These are phyloP conservation scores for Phytophthora rubi DNA, from an alignment of 352 stramenopile species.

Conservation along the genomic window DNA sequence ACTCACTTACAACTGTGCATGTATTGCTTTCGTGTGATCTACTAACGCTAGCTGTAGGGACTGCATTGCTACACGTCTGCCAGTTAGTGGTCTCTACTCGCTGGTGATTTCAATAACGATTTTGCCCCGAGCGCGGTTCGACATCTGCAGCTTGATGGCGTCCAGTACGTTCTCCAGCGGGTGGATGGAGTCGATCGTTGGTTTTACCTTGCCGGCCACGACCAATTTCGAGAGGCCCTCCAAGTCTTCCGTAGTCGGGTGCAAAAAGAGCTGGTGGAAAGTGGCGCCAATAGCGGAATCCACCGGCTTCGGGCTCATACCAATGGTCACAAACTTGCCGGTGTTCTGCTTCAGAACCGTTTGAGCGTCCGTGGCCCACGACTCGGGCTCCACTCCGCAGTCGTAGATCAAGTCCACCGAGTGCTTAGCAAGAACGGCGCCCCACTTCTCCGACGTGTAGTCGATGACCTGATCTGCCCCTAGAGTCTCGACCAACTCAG, in stretches of 20 bases:
- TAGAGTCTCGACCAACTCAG: slow-evolving; percentile 40
- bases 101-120: slow-evolving; percentile 58
- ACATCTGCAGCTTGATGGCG: slow-evolving; percentile 55
- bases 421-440: slow-evolving; percentile 26
- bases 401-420: slow-evolving; percentile 47
- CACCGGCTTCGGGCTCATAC: slow-evolving; percentile 26
- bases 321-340: slow-evolving; percentile 40
- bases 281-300: slow-evolving; percentile 31
- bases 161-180: slow-evolving; percentile 55
- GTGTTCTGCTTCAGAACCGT: slow-evolving; percentile 35
- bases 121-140: slow-evolving; percentile 58
- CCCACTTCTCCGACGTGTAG: slow-evolving; percentile 53
- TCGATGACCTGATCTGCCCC: slow-evolving; percentile 56
- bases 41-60: too few species aligned
- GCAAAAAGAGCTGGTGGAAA: slow-evolving; percentile 19
- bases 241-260: slow-evolving; percentile 19
- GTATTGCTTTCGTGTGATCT: too few species aligned
- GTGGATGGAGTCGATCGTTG: slow-evolving; percentile 51
- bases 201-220: slow-evolving; percentile 37
- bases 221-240: slow-evolving; percentile 31
- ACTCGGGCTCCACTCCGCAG: slow-evolving; percentile 28
- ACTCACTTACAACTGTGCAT: too few species aligned
- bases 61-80: too few species aligned
- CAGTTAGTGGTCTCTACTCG: slow-evolving; percentile 12
- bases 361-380: slow-evolving; percentile 31